A percentile compares a stretch with the other conserved stretches of the same genome.
phyloP scores from a whole-genome alignment of 2,329 filamentous ascomycete species.

The Ophiocordyceps robertsii region DNA sequence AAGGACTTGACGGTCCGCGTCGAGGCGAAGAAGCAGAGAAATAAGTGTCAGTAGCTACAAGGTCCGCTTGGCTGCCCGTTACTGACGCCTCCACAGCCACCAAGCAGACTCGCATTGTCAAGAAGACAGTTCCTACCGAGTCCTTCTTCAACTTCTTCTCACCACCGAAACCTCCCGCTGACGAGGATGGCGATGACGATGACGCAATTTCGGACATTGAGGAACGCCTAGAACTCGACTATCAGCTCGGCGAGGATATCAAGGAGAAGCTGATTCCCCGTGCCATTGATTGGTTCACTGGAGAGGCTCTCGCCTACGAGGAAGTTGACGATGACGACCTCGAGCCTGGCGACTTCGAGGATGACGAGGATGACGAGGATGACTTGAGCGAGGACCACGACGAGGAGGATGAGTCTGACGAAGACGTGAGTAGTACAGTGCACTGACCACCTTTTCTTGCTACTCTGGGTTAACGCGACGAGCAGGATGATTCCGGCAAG shows the following conservation, averaged over 20 bases:
- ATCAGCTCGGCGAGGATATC: slow-evolving; percentile 97
- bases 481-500: slow-evolving; percentile 72
- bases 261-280: slow-evolving; percentile 99
- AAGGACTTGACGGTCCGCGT: slow-evolving; percentile 89
- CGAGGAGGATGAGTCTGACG: slow-evolving; percentile 68
- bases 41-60: slow-evolving; percentile 62
- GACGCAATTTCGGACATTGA: slow-evolving; percentile 84
- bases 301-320: slow-evolving; percentile 93
- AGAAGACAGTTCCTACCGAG: slow-evolving; percentile 97
- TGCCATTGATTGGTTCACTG: slow-evolving; percentile 98
- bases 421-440: slow-evolving; percentile 43
- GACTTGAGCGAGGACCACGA: slow-evolving; percentile 76
- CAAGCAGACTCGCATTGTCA: slow-evolving; percentile 96
- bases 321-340: slow-evolving; percentile 52
- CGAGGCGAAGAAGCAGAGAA: slow-evolving; percentile 99
- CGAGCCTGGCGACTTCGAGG: slow-evolving; percentile 62
- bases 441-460: not conserved
- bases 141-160: slow-evolving; percentile 99
- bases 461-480: not conserved
- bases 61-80: not conserved
- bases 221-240: slow-evolving; percentile 94
- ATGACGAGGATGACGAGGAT: slow-evolving; percentile 87
- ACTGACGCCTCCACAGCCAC: slow-evolving; percentile 51
- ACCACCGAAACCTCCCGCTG: slow-evolving; percentile 72
- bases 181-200: slow-evolving; percentile 55